Evolutionary conservation across 495 filamentous ascomycete genomes (phyloP).

Genomic region (Podospora pseudoanserina): DNA sequence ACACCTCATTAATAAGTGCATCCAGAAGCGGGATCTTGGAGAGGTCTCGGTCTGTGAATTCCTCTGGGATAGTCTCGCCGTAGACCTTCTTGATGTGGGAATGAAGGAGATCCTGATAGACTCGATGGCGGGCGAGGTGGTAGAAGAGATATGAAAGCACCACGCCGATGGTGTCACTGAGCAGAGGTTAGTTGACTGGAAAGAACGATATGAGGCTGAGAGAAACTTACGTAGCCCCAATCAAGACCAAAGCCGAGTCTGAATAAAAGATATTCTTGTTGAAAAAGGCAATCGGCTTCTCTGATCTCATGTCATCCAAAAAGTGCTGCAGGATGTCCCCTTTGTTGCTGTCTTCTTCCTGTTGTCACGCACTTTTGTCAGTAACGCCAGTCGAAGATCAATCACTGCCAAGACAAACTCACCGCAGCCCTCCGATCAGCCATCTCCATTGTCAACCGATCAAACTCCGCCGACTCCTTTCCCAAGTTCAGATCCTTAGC

Average conservation of each 20-base stretch:
- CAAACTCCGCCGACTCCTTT: slow-evolving; percentile 17
- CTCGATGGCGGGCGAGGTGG: slow-evolving; percentile 15
- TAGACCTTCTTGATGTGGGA: slow-evolving; percentile 10
- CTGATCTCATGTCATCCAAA: slow-evolving; percentile 15
- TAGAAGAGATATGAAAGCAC: slow-evolving; percentile 20
- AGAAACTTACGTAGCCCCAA: slow-evolving; percentile 15
- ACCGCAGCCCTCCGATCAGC: slow-evolving; percentile 16
- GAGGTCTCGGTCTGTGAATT: slow-evolving; percentile 19
- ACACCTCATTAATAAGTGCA: slow-evolving; percentile 48
- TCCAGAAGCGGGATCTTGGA: slow-evolving; percentile 35
- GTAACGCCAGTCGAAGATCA: background rate
- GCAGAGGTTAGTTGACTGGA: background rate
- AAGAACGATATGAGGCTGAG: background rate
- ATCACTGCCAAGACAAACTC: background rate
- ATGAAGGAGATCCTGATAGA: slow-evolving; percentile 7
- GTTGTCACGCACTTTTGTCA: background rate
- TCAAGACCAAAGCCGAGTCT: slow-evolving; percentile 19
- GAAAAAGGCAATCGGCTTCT: slow-evolving; percentile 21
- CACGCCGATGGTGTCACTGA: slow-evolving; percentile 23
- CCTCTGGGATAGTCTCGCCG: slow-evolving; percentile 15
- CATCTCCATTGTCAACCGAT: slow-evolving; percentile 14
- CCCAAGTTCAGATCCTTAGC: slow-evolving; percentile 9
- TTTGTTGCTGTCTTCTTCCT: slow-evolving; percentile 10
- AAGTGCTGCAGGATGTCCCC: slow-evolving; percentile 23
- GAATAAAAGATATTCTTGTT: slow-evolving; percentile 19